Conservation (phyloP, 1,139 yeast genomes). For the Yamadazyma triangularis region DNA sequence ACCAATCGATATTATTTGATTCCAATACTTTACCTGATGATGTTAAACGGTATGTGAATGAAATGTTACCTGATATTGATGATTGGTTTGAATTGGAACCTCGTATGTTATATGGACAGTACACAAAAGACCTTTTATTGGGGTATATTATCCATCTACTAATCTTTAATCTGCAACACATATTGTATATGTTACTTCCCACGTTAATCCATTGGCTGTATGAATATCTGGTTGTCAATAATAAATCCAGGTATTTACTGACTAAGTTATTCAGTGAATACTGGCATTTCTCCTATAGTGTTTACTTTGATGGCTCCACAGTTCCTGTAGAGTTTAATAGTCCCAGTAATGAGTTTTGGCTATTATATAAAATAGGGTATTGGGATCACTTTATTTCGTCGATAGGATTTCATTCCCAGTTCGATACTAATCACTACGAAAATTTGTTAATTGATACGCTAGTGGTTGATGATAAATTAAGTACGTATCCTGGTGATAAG, state of each 20-base stretch:
- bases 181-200: slow-evolving; percentile 30
- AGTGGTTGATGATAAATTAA: neutral
- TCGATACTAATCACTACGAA: slow-evolving; percentile 7
- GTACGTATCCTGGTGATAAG: neutral
- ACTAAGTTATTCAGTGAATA: slow-evolving; percentile 20
- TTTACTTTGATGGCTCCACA: slow-evolving; percentile 11
- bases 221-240: slow-evolving; percentile 17
- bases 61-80: slow-evolving; percentile 31
- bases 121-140: slow-evolving; percentile 21
- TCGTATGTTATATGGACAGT: slow-evolving; percentile 12
- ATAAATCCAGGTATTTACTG: slow-evolving; percentile 5
- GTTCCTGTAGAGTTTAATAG: neutral
- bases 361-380: slow-evolving; percentile 21
- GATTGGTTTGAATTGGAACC: slow-evolving; percentile 37
- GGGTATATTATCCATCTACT: slow-evolving; percentile 35
- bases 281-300: slow-evolving; percentile 20
- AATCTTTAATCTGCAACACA: slow-evolving; percentile 28
- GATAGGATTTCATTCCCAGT: slow-evolving; percentile 10
- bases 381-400: slow-evolving; percentile 25
- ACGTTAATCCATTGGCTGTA: slow-evolving; percentile 34
- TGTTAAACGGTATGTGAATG: slow-evolving; percentile 16
- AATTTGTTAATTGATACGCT: slow-evolving; percentile 5
- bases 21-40: slow-evolving; percentile 21
- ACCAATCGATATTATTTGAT: slow-evolving; percentile 30
- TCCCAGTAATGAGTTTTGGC: slow-evolving; percentile 23